phyloP scores from a whole-genome alignment of 1,284 basidiomycete species.

The Wolfiporia cocos region DNA sequence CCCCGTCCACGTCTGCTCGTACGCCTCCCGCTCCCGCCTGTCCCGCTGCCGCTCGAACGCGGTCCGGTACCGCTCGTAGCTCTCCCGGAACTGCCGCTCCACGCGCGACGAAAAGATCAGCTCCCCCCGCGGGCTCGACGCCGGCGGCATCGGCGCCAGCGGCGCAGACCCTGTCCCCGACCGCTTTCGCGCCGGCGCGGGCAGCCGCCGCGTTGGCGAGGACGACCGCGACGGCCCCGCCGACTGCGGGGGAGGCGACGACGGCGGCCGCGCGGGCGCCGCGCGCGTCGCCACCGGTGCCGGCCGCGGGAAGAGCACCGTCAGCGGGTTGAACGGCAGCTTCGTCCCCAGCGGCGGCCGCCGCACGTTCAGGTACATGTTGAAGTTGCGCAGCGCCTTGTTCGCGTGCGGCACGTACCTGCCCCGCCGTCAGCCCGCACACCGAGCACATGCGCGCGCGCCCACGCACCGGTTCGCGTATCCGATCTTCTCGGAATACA shows the following conservation, averaged over 20 bases:
- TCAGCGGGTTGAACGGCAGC: slow-evolving; percentile 58
- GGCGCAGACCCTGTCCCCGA: too few relatives aligned
- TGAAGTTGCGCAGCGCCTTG: slow-evolving; percentile 84
- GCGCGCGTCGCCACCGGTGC: too few relatives aligned
- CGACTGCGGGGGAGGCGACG: slow-evolving; percentile 33
- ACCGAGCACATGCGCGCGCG: slow-evolving; percentile 1
- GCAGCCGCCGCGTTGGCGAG: too few relatives aligned
- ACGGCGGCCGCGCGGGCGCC: slow-evolving; percentile 25
- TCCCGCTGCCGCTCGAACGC: slow-evolving; percentile 85
- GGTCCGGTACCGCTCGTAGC: slow-evolving; percentile 88
- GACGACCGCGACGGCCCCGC: slow-evolving; percentile 30
- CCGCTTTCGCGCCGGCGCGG: too few relatives aligned
- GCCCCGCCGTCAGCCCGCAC: slow-evolving; percentile 6
- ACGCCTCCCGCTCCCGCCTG: slow-evolving; percentile 48
- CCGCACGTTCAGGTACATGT: slow-evolving; percentile 95
- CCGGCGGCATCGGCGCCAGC: slow-evolving; percentile 84
- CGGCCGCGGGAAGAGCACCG: slow-evolving; percentile 57
- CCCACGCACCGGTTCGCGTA: slow-evolving; percentile 79
- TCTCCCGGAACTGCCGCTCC: slow-evolving; percentile 77
- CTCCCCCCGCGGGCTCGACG: slow-evolving; percentile 89
- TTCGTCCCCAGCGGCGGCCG: slow-evolving; percentile 61
- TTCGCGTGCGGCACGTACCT: slow-evolving; percentile 98
- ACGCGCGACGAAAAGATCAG: slow-evolving; percentile 93
- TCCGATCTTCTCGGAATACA: slow-evolving; percentile 94
- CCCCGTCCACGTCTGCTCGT: slow-evolving; percentile 36